Evolutionary conservation across 257 asterid genomes (phyloP).

Genomic region (Coffea eugenioides): DNA sequence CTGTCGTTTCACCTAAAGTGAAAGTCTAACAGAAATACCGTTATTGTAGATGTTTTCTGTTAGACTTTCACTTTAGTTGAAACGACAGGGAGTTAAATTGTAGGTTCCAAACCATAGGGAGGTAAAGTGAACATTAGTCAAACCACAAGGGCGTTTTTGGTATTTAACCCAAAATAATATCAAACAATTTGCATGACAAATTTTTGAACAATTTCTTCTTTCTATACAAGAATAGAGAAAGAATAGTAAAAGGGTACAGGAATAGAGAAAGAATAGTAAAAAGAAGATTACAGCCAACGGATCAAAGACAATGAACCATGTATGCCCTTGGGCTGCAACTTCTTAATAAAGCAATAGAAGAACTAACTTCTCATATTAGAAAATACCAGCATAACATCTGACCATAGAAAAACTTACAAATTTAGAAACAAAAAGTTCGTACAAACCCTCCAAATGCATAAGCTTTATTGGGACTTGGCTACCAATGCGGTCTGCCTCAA

Average conservation of each 20-base stretch:
- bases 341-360: not conserved
- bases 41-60: too few species aligned
- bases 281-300: not conserved
- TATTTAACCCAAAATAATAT: not conserved
- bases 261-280: not conserved
- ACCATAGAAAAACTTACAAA: conserved; percentile 50
- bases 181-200: not conserved
- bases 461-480: conserved; percentile 96
- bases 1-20: too few species aligned
- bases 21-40: too few species aligned
- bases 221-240: not conserved
- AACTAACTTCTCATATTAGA: not conserved
- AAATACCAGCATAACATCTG: not conserved
- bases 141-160: too few species aligned
- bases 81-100: too few species aligned
- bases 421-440: conserved; percentile 84
- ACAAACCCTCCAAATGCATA: conserved; percentile 96
- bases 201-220: not conserved
- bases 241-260: not conserved
- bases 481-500: conserved; percentile 92
- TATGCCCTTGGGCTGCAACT: not conserved
- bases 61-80: too few species aligned
- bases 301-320: not conserved
- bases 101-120: too few species aligned
- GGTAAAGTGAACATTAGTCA: too few species aligned